Percentiles rank a stretch among this genome's conserved stretches.
These are phyloP conservation scores for Iberis pinnata DNA, from an alignment of 345 rosid species.

Conservation along the genomic window DNA sequence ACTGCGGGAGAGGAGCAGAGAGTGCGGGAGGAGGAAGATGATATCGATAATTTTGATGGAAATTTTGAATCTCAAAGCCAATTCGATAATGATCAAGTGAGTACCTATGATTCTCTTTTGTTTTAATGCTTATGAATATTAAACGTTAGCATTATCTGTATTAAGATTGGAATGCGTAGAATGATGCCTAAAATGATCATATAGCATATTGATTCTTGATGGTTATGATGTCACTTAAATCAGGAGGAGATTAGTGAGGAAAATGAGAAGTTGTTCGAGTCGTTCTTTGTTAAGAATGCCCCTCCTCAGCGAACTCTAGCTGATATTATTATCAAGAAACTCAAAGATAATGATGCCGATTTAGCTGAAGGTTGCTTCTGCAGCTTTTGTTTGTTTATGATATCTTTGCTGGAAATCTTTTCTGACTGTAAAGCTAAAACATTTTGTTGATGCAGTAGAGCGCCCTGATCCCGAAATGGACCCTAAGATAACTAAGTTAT, in stretches of 20 bases:
- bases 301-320: conserved; percentile 69
- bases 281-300: conserved; percentile 62
- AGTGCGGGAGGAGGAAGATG: conserved; percentile 48
- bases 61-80: conserved; percentile 37
- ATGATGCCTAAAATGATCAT: not conserved
- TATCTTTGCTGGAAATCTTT: not conserved
- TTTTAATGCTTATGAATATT: not conserved
- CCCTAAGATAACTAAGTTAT: conserved; percentile 50
- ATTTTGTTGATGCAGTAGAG: conserved; percentile 41
- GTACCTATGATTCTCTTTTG: not conserved
- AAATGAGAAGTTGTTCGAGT: conserved; percentile 75
- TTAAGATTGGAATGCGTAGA: not conserved
- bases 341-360: conserved; percentile 50
- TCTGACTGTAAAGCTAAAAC: not conserved
- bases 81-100: conserved; percentile 45
- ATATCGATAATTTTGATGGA: conserved; percentile 59
- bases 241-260: conserved; percentile 75
- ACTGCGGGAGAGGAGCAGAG: conserved; percentile 36
- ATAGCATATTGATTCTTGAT: not conserved
- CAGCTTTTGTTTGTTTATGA: not conserved
- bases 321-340: conserved; percentile 58
- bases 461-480: conserved; percentile 67
- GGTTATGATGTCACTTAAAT: not conserved
- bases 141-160: too few relatives aligned
- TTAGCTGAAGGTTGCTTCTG: conserved; percentile 46